These are phyloP conservation scores for Chrysoporthe puriensis DNA, from an alignment of 2,329 filamentous ascomycete genomes.

Conservation along the genomic window DNA sequence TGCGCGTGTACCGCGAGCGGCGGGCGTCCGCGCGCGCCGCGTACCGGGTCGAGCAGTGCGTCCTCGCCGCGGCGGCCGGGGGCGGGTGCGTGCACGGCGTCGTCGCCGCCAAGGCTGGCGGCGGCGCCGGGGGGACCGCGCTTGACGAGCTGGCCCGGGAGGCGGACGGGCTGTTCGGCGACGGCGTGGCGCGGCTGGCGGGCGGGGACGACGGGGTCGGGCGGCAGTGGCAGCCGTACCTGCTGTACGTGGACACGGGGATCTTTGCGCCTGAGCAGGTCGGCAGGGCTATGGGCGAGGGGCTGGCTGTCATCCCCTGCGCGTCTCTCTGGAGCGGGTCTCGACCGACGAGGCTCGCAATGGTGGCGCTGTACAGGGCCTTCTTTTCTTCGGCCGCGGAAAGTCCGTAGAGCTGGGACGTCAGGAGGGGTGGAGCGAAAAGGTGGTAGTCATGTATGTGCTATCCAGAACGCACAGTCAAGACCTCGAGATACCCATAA, in stretches of 20 bases:
- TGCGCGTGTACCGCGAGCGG: conserved; percentile 30
- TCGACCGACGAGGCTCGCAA: conserved; percentile 3
- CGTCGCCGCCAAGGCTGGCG: neutral
- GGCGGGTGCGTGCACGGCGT: conserved; percentile 21
- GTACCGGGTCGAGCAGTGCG: conserved; percentile 19
- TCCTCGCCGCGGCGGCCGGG: neutral
- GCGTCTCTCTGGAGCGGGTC: conserved; percentile 22
- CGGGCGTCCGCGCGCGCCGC: neutral
- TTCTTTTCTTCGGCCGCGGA: neutral
- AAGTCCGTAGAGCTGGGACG: too few species aligned
- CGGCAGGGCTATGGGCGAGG: conserved; percentile 7
- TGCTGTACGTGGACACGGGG: conserved; percentile 33
- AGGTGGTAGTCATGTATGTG: too few species aligned
- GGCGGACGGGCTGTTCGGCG: conserved; percentile 1
- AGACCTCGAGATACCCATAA: too few species aligned
- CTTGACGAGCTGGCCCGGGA: conserved; percentile 5
- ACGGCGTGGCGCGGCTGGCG: neutral
- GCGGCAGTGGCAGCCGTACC: conserved; percentile 29
- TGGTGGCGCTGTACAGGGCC: conserved; percentile 22
- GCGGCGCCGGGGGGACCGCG: neutral
- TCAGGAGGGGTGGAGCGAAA: too few species aligned
- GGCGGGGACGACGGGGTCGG: neutral
- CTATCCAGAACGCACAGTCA: too few species aligned
- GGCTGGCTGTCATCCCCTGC: conserved; percentile 21
- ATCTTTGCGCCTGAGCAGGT: conserved; percentile 16